A percentile compares a stretch with the other conserved stretches of the same genome.
Conservation (phyloP, 139 green algal genomes). For the Spirogloea muscicola region DNA sequence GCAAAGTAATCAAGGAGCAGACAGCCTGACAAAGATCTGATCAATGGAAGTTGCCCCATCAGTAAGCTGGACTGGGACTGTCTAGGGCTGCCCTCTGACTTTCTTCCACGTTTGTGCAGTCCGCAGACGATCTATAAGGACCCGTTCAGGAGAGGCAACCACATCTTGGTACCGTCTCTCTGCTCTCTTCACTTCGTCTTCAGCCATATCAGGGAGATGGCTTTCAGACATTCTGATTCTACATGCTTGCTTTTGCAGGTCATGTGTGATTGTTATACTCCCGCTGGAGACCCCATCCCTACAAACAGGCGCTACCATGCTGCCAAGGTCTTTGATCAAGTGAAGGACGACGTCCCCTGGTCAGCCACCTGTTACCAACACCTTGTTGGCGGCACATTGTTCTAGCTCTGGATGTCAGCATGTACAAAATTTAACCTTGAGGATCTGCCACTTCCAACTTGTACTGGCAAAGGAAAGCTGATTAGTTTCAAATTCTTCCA, state of each 20-base stretch:
- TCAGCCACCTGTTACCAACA: slow-evolving; percentile 5
- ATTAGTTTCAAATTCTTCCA: slow-evolving; percentile 46
- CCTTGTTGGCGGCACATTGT: too few relatives aligned
- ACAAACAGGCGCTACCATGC: slow-evolving; percentile 85
- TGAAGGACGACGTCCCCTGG: slow-evolving; percentile 64
- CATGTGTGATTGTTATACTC: slow-evolving; percentile 91
- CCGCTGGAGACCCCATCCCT: slow-evolving; percentile 75
- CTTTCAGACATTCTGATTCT: background rate
- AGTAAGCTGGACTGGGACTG: background rate
- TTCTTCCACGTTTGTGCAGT: slow-evolving; percentile 25
- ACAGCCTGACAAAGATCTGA: background rate
- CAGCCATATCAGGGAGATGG: background rate
- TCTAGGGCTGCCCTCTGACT: too few relatives aligned
- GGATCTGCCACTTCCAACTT: background rate
- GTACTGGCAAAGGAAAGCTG: background rate
- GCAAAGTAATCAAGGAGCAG: background rate
- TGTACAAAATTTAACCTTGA: too few relatives aligned
- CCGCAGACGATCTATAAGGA: slow-evolving; percentile 66
- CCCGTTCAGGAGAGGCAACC: slow-evolving; percentile 80
- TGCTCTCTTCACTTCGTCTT: background rate
- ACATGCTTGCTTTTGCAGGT: slow-evolving; percentile 51
- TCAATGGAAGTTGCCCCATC: background rate
- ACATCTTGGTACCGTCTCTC: slow-evolving; percentile 63
- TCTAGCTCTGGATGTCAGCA: too few relatives aligned
- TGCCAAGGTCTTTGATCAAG: slow-evolving; percentile 54